Base-by-base conservation (phyloP, 805 yeast species). In the Saccharomycodes ludwigii region DNA sequence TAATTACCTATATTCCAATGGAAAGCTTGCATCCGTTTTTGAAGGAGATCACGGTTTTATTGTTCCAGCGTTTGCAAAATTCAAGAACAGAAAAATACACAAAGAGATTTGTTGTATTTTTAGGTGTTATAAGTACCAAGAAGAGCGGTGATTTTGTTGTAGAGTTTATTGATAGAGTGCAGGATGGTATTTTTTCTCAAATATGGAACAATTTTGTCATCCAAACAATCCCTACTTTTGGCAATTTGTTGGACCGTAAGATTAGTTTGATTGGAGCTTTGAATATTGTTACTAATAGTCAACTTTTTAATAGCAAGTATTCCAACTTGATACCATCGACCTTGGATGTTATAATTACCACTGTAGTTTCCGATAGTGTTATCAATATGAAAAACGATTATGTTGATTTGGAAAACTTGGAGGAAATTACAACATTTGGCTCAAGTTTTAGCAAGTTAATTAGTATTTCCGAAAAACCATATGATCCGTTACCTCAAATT, bases 341-440 rank as follows among this genome's bases (percentile, higher is more conserved):
- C 2, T 41, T 75, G 21, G 61, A 61, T 21, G 56, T 52, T 14
- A 44, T 76, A 10, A 48, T 72, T 3, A 56, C 57, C 25, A 46
- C 64, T 4, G 38, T 55, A 5, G 40, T 55, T 6, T 54, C 59
- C 4, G 59, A 59, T 29, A 55, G 68, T 24, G 56, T 62, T 27
- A 56, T 52, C 8, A 54, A 55, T 27, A 36, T 54, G 24, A 61
- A 53, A 13, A 43, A 46, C n/a, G 59, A 63, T 24, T 61, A 54
- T 30, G 39, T 61, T 27, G 64, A 58, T 34, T 37, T 56, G 3
- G 52, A 60, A 24, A 78, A 76, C 41, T 44, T 68, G 19, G 85
- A 79, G 32, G 94, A 85, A 39, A 67, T 77, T 30, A 57, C 85
- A 1, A 64, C 91, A 2, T 91, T 86, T 56, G 97, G 97, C 2